Evolutionary conservation across 192 early-diverging fungal species (phyloP).

Genomic region (Coemansia sp.): DNA sequence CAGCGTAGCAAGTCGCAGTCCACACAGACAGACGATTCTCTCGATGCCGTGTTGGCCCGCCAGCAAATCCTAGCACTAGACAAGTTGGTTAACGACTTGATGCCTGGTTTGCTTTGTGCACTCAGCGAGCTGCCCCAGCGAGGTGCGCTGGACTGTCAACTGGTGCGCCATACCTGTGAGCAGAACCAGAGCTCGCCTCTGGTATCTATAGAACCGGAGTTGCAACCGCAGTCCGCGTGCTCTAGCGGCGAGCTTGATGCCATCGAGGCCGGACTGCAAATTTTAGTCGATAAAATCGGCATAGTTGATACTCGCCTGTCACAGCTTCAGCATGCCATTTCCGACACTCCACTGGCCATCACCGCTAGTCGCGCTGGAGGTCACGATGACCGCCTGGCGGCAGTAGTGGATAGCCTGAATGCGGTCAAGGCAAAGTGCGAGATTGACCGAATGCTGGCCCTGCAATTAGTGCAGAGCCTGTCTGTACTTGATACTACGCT

Average conservation of each 20-base stretch:
- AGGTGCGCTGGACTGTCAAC: constrained; percentile 5
- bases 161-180: neutral
- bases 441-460: constrained; percentile 5
- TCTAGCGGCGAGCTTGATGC: neutral
- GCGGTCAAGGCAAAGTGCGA: constrained; percentile 17
- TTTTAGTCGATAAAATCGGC: neutral
- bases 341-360: neutral
- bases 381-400: neutral
- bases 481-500: constrained; percentile 14
- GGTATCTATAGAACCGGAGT: neutral
- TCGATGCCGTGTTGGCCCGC: neutral
- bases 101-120: constrained; percentile 23
- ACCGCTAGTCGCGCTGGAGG: neutral
- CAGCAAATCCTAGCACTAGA: constrained; percentile 11
- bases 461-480: constrained; percentile 16
- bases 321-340: neutral
- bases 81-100: constrained; percentile 20
- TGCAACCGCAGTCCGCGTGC: neutral
- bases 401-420: constrained; percentile 13
- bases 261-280: neutral
- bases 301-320: neutral
- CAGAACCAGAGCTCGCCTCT: neutral
- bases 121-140: constrained; percentile 11
- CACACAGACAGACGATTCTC: neutral
- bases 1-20: neutral